Evolutionary conservation across 208 protist species (phyloP).

Genomic region (Crithidia acanthocephali): DNA sequence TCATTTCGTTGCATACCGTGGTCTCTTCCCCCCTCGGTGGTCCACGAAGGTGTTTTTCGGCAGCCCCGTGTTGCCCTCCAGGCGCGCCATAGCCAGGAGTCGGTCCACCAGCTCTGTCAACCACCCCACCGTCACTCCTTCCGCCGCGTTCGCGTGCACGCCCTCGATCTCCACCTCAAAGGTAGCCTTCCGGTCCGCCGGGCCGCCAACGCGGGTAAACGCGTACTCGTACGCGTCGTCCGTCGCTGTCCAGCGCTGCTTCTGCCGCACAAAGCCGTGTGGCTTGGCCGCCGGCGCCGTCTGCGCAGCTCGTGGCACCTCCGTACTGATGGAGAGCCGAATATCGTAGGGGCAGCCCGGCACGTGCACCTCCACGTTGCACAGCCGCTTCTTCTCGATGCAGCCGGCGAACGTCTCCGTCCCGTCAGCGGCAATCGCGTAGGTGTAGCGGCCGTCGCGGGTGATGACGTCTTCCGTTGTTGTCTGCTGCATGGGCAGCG

Average conservation of each 20-base stretch:
- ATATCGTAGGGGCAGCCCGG: conserved; percentile 66
- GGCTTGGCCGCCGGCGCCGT: conserved; percentile 22
- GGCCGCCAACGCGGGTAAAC: conserved; percentile 49
- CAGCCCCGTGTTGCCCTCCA: conserved; percentile 40
- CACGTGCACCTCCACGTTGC: conserved; percentile 66
- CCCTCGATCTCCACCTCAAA: conserved; percentile 85
- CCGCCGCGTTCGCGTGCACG: conserved; percentile 33
- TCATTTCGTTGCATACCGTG: background rate
- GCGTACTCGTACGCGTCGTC: conserved; percentile 68
- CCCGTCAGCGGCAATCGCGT: conserved; percentile 36
- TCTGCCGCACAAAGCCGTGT: conserved; percentile 48
- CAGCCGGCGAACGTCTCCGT: conserved; percentile 28
- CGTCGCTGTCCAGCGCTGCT: conserved; percentile 52
- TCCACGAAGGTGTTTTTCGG: background rate
- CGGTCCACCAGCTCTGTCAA: conserved; percentile 50
- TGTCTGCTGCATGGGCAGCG: conserved; percentile 10
- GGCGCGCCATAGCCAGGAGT: conserved; percentile 35
- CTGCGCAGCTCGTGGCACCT: conserved; percentile 19
- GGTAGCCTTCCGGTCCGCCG: conserved; percentile 2
- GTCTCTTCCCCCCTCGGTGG: background rate
- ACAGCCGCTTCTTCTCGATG: conserved; percentile 62
- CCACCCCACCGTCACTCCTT: conserved; percentile 55
- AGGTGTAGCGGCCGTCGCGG: conserved; percentile 54
- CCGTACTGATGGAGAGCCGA: conserved; percentile 65
- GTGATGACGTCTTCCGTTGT: conserved; percentile 64